Base-by-base conservation (phyloP, 345 rosid genomes). In the Euphorbia pulcherrima region DNA sequence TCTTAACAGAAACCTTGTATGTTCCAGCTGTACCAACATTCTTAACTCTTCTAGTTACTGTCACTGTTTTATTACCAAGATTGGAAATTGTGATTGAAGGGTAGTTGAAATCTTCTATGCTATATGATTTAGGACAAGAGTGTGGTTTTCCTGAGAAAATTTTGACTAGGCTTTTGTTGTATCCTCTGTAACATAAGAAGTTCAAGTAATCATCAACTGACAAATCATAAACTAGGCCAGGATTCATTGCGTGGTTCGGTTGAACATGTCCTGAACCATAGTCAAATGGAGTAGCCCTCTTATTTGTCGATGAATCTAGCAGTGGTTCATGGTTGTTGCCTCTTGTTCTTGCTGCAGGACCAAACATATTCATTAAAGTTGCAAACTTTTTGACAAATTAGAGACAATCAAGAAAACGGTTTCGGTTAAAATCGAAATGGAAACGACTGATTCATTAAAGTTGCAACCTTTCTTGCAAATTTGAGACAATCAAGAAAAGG, bases 141-240 rank as follows among this genome's bases (percentile, higher is more conserved):
- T 75, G 70, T 18, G 78, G 71, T 50, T 60, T 56, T 0, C 67
- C 64, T 0, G 71, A 48, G 65, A 79, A 71, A 7, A 69, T 0
- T 21, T 12, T 40, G 7, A 85, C 30, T 9, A 46, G 37, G 17
- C 26, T 70, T 12, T 57, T 23, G 12, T 68, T 77, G 62, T 87
- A 78, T 30, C 82, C 86, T 1, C 50, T 72, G 11, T 61, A 72
- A 9, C 87, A 87, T 20, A 85, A 63, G 64, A 68, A 83, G 80
- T 82, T 76, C 69, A 82, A 41, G 82, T 81, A 81, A 64, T 83
- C 79, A 3, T 69, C 8, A 0, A 18, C 64, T 0, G 39, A 51
- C 29, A 81, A 18, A 64, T 87, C 88, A 60, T 83, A 87, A 20
- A 83, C 71, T 4, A 87, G 87, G 26, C 90, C 88, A 0, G 90